Evolutionary conservation across 2,329 filamentous ascomycete species (phyloP), one percentile per base, ranked within the genome.

Genomic region (Aspergillus fumigatiaffinis): DNA sequence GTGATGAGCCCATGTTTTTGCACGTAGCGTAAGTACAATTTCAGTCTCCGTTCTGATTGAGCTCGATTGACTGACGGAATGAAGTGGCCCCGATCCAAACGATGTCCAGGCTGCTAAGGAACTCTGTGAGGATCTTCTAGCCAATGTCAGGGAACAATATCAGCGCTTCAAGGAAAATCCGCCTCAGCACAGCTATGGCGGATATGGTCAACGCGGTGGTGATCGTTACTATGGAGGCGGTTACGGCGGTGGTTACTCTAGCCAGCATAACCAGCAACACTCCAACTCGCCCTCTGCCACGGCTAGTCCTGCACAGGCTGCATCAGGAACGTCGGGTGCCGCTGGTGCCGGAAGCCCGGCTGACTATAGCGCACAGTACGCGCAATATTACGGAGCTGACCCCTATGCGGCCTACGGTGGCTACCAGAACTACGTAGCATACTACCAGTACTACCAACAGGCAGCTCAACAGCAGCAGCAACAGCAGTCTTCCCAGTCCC

Each of bases 1-100:
- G 91, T 63, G 93, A 99, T 50, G 93, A 97, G 72, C 86, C 91
- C 2, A 97, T 99, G 92, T 97, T 92, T 71, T 82, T 99, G 49
- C 92, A 97, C 74, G 92, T 97, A 63, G 90, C 94, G 89, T 95
- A 56, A 69, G 70, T 63, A 14, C 5, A n/a, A 32, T 42, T 38
- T 25, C 35, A 4, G 28, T 41, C 32, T 23, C 9, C 17, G 26
- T 38, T 25, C 8, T 20, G 51, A 46, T 49, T 47, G 25, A 26
- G 41, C 50, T n/a, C 21, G 21, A 41, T 25, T 5, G 35, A 56
- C 76, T 81, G 60, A 81, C 41, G 25, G 21, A 50, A 20, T 56
- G 32, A 63, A 96, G 91, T 60, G 93, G 92, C 4, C 94, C 94
- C 6, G 91, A 97, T 71, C 84, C 90, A 17, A 84, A 85, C 60